Evolutionary conservation across 1,284 basidiomycete genomes (phyloP), one percentile per base, ranked within the genome.

Genomic region (Ganoderma leucocontextum): DNA sequence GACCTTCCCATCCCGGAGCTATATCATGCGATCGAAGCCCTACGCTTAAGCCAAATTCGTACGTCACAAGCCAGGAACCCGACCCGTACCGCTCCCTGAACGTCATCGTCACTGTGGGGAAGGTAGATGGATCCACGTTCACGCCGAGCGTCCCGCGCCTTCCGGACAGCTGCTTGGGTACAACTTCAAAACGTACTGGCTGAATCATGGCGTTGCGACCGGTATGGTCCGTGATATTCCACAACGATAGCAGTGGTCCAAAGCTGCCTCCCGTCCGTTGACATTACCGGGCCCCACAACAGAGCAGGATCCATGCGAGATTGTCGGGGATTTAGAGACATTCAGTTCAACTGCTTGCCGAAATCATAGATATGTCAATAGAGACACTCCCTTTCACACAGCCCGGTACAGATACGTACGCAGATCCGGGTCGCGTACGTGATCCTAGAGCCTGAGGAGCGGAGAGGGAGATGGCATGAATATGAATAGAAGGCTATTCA

Each of bases 391-490:
- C 5, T 49, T 49, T 49, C 47, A 49, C 22, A 49, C n/a, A 22
- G 47, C 12, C 22, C 22, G 13, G 29, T 17, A 15, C 13, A 55
- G 33, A 55, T 55, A 55, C 2, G 15, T 15, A 35, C 7, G 15
- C 29, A 55, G 52, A 55, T 55, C 52, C 7, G 52, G 7, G 52
- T 55, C 47, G 47, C 22, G 29, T 55, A 55, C 29, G 52, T 33
- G 52, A 55, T 55, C 29, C 29, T 55, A 7, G 52, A 29, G 29
- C 29, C 29, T 29, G 29, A 55, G 29, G 52, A 17, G 52, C 52
- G 52, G 52, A 52, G 52, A 33, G 29, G 52, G 29, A 19, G 29
- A 33, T 15, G 52, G 33, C 52, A 55, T 55, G 39, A 39, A 39
- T 39, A 13, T 8, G 52, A 55, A 35, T 33, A 55, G 29, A 55